A percentile compares a stretch with the other conserved stretches of the same genome.
phyloP scores from a whole-genome alignment of 23 red algal genomes.

The Chondrus crispus region DNA sequence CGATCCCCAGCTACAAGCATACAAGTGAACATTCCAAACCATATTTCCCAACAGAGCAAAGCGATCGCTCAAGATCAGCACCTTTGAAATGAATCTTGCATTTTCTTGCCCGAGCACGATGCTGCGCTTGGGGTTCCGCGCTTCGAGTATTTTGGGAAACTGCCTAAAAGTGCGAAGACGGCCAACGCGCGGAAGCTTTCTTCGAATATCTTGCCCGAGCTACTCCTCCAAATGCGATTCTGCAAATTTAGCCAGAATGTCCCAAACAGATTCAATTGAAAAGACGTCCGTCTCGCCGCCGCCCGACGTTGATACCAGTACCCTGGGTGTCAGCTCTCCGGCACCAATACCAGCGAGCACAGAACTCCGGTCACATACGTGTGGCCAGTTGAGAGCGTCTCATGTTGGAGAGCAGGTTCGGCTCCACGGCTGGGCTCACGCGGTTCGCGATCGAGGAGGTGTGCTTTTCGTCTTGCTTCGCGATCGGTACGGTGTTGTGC shows the following conservation, averaged over 20 bases:
- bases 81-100: conserved; percentile 15
- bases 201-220: neutral
- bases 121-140: neutral
- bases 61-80: neutral
- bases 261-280: no score
- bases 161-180: neutral
- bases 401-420: conserved; percentile 60
- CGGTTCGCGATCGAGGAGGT: conserved; percentile 88
- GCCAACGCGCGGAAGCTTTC: neutral
- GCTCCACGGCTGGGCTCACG: conserved; percentile 90
- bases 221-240: neutral
- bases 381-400: conserved; percentile 59
- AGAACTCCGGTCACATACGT: conserved; percentile 77
- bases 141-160: neutral
- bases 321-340: neutral
- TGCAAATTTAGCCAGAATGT: no score
- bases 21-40: no score
- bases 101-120: neutral
- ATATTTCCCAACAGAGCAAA: no score
- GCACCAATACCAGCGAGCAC: conserved; percentile 24
- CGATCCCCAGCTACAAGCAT: no score
- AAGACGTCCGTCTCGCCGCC: no score
- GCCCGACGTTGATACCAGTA: no score
- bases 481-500: conserved; percentile 89
- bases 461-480: conserved; percentile 92